These are phyloP conservation scores for Omphalea diandra DNA, from an alignment of 441 rosid genomes.

Conservation along the genomic window DNA sequence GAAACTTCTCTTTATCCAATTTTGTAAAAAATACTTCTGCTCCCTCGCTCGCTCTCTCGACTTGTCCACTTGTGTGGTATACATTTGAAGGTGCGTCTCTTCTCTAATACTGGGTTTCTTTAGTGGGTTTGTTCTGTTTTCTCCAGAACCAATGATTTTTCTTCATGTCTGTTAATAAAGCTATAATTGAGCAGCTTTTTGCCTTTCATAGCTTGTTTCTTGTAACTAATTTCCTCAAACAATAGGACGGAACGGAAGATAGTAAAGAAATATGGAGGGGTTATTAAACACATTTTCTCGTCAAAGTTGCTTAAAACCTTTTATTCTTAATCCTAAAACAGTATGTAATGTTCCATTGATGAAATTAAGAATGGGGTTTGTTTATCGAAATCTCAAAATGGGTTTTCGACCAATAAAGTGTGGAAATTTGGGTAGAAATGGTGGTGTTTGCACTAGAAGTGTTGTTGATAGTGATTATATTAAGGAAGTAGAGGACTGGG, in stretches of 20 bases:
- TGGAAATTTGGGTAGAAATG: constrained; percentile 27
- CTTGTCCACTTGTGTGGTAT: no score
- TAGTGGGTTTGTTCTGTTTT: constrained; percentile 14
- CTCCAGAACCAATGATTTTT: background rate
- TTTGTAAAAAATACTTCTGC: background rate
- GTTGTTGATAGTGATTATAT: constrained; percentile 26
- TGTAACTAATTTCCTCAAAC: constrained; percentile 8
- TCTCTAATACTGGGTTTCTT: background rate
- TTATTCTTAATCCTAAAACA: constrained; percentile 31
- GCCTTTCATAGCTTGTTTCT: background rate
- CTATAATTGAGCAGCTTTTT: background rate
- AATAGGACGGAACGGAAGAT: background rate
- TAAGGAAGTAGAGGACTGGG: constrained; percentile 53
- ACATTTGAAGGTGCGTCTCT: constrained; percentile 13
- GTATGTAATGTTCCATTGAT: constrained; percentile 23
- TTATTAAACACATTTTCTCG: constrained; percentile 35
- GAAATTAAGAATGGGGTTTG: constrained; percentile 30
- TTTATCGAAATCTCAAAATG: constrained; percentile 15
- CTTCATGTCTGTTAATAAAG: background rate
- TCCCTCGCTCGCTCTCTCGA: no score
- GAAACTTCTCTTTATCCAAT: no score
- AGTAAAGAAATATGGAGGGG: constrained; percentile 37
- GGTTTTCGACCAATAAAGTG: constrained; percentile 28
- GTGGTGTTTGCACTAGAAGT: constrained; percentile 19
- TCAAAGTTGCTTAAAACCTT: constrained; percentile 36